Percentiles rank a stretch among this genome's conserved stretches.
phyloP scores from a whole-genome alignment of 305 asterid species.

The Stenogyne calaminthoides region DNA sequence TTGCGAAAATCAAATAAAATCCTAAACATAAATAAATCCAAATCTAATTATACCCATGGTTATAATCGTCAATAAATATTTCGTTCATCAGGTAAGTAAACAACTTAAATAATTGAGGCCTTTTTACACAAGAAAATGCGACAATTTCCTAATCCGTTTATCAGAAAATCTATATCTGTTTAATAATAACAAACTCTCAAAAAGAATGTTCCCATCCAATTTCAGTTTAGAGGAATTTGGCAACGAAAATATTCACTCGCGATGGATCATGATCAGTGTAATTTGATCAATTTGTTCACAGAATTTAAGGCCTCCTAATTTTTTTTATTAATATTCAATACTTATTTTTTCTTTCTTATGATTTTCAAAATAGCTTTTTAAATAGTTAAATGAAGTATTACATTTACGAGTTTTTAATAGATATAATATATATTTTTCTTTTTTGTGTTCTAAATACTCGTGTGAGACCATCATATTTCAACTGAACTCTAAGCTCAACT shows the following conservation, averaged over 20 bases:
- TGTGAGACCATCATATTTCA: neutral
- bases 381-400: neutral
- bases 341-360: neutral
- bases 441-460: neutral
- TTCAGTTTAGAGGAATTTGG: neutral
- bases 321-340: neutral
- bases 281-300: neutral
- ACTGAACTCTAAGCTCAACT: neutral
- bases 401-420: neutral
- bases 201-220: neutral
- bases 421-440: too few species aligned
- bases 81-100: neutral
- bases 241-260: neutral
- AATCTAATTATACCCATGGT: too few species aligned
- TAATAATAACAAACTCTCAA: neutral
- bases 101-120: neutral
- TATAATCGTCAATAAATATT: too few species aligned
- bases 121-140: neutral
- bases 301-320: neutral
- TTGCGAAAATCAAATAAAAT: too few species aligned
- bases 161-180: neutral
- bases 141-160: neutral
- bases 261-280: neutral
- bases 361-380: neutral
- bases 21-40: too few species aligned